Conservation (phyloP, 768 basidiomycete genomes). For the Collybia sp. region DNA sequence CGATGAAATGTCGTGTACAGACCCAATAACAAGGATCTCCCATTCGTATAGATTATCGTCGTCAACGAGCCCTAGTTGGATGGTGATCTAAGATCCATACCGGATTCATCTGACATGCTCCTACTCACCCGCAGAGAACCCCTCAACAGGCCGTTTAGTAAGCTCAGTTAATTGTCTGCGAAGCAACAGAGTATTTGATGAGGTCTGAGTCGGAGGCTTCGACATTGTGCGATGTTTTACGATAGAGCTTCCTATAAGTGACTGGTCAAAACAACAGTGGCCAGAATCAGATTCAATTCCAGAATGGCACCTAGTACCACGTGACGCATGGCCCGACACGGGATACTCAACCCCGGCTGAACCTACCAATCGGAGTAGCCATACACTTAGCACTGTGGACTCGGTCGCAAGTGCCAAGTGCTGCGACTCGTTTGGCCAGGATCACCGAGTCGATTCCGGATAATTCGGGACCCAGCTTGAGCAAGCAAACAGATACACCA, state of each 20-base stretch:
- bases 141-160: conserved; percentile 90
- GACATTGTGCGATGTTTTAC: conserved; percentile 31
- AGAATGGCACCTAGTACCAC: no score
- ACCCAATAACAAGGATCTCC: conserved; percentile 96
- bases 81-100: conserved; percentile 16
- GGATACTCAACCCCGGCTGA: no score
- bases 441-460: no score
- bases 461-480: no score
- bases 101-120: conserved; percentile 18
- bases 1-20: conserved; percentile 3
- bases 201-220: conserved; percentile 30
- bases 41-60: conserved; percentile 95
- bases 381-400: no score
- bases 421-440: no score
- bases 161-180: conserved; percentile 80
- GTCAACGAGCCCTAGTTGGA: conserved; percentile 76
- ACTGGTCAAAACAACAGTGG: no score
- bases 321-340: no score
- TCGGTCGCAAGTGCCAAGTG: no score
- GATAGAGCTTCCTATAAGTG: conserved; percentile 4
- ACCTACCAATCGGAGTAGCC: no score
- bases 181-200: conserved; percentile 59
- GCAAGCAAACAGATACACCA: no score
- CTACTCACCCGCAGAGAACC: conserved; percentile 90
- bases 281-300: no score